A percentile compares a stretch with the other conserved stretches of the same genome.
phyloP scores from a whole-genome alignment of 768 basidiomycete species.

The Amanita fuliginea region DNA sequence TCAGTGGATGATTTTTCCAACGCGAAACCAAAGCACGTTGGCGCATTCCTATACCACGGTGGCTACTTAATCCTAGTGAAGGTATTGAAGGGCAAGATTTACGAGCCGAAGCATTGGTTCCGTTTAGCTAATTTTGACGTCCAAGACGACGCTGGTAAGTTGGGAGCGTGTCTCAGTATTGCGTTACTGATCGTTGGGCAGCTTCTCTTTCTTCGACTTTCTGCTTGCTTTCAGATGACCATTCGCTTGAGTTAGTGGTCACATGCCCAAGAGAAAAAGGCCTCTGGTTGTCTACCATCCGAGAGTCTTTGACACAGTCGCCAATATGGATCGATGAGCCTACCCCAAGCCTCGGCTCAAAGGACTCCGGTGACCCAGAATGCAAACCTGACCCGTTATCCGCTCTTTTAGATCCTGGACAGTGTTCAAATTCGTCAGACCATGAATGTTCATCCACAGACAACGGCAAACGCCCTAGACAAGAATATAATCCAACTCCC shows the following conservation, averaged over 20 bases:
- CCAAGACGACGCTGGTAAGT: slow-evolving; percentile 68
- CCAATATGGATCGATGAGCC: slow-evolving; percentile 50
- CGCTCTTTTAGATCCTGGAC: background rate
- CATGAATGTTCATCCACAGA: slow-evolving; percentile 18
- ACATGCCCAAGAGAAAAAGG: slow-evolving; percentile 78
- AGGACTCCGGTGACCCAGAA: too few relatives aligned
- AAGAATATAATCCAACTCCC: slow-evolving; percentile 14
- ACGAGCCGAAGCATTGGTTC: slow-evolving; percentile 88
- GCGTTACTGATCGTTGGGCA: slow-evolving; percentile 20
- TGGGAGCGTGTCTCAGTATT: background rate
- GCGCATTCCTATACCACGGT: slow-evolving; percentile 79
- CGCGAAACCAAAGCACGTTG: slow-evolving; percentile 76
- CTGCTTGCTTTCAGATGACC: slow-evolving; percentile 55
- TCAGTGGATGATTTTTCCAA: slow-evolving; percentile 32
- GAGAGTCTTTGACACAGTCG: slow-evolving; percentile 33
- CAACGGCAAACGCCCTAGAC: slow-evolving; percentile 11
- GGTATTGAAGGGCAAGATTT: slow-evolving; percentile 66
- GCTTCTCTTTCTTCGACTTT: slow-evolving; percentile 77
- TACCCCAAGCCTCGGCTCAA: slow-evolving; percentile 37
- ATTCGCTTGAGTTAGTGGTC: slow-evolving; percentile 79
- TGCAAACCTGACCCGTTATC: background rate
- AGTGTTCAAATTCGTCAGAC: background rate
- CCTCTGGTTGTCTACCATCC: slow-evolving; percentile 72
- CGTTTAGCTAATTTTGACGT: slow-evolving; percentile 64
- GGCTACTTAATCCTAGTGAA: slow-evolving; percentile 86